phyloP scores from a whole-genome alignment of 352 stramenopile genomes.

The Lagenidium giganteum region DNA sequence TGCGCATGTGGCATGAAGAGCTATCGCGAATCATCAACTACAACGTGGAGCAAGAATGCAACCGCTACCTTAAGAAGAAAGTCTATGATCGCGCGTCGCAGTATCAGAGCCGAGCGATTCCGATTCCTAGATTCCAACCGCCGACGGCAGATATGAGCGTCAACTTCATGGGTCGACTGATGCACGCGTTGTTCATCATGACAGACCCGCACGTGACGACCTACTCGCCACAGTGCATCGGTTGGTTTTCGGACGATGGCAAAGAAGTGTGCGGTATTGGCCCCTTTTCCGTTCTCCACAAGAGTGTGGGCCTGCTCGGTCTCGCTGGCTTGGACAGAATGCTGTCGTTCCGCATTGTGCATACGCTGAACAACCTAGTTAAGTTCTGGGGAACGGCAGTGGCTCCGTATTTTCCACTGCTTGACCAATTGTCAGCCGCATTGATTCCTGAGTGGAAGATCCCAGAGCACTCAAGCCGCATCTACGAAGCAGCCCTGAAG shows the following conservation, averaged over 20 bases:
- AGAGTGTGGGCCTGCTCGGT: conserved; percentile 88
- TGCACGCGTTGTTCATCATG: conserved; percentile 86
- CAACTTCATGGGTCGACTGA: conserved; percentile 90
- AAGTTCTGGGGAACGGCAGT: conserved; percentile 91
- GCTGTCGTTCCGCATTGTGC: conserved; percentile 90
- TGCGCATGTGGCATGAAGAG: conserved; percentile 93
- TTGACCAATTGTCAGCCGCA: conserved; percentile 84
- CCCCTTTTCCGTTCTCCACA: conserved; percentile 86
- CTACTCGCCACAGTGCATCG: conserved; percentile 88
- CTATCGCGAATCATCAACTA: conserved; percentile 90
- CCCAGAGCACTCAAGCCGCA: conserved; percentile 71
- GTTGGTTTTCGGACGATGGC: conserved; percentile 88
- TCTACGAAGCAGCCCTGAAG: conserved; percentile 88
- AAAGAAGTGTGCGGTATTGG: conserved; percentile 87
- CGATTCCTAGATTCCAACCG: conserved; percentile 84
- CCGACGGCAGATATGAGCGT: conserved; percentile 66
- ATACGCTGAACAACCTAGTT: conserved; percentile 92
- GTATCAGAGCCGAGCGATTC: conserved; percentile 86
- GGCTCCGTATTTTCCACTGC: conserved; percentile 82
- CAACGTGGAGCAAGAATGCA: conserved; percentile 91
- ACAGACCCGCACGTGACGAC: conserved; percentile 84
- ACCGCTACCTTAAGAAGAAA: conserved; percentile 91
- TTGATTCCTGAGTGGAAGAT: conserved; percentile 88
- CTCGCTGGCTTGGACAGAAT: conserved; percentile 91
- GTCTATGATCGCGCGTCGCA: conserved; percentile 81